These are phyloP conservation scores for Volvox reticuliferus DNA, from an alignment of 139 green algal genomes.

Conservation along the genomic window DNA sequence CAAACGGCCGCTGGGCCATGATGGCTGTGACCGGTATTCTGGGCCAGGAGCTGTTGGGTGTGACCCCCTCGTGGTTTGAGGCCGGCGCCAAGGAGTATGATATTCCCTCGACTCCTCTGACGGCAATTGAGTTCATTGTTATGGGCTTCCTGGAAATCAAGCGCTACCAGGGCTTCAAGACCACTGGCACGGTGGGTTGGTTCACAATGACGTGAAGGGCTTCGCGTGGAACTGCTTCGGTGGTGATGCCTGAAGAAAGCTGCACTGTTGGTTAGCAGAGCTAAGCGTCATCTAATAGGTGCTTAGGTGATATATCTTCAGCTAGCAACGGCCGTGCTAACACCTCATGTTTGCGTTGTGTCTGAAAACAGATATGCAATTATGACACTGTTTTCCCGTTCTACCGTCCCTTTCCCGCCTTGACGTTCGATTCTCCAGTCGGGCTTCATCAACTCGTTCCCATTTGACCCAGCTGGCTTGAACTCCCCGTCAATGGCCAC, in stretches of 20 bases:
- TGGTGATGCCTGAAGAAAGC: too few species aligned
- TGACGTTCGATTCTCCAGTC: constrained; percentile 63
- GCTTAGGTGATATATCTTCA: too few species aligned
- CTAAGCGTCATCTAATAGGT: background rate
- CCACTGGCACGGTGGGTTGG: constrained; percentile 79
- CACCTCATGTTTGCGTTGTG: too few species aligned
- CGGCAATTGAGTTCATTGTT: constrained; percentile 75
- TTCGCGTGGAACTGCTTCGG: too few species aligned
- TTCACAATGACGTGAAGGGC: background rate
- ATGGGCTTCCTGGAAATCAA: constrained; percentile 90
- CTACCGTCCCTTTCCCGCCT: background rate
- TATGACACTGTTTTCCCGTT: too few species aligned
- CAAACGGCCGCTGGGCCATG: constrained; percentile 94
- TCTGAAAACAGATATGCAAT: too few species aligned
- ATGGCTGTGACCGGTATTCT: constrained; percentile 85
- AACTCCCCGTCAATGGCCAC: constrained; percentile 84
- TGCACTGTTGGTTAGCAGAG: background rate
- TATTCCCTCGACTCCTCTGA: constrained; percentile 69
- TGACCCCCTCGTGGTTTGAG: constrained; percentile 73
- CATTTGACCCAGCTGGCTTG: constrained; percentile 89
- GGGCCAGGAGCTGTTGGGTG: constrained; percentile 74
- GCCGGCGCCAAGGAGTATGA: constrained; percentile 73
- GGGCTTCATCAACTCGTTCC: constrained; percentile 88
- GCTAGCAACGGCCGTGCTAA: too few species aligned
- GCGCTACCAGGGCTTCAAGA: constrained; percentile 87